Base-by-base conservation (phyloP, 371 early-diverging fungal species). In the Smittium culicis region DNA sequence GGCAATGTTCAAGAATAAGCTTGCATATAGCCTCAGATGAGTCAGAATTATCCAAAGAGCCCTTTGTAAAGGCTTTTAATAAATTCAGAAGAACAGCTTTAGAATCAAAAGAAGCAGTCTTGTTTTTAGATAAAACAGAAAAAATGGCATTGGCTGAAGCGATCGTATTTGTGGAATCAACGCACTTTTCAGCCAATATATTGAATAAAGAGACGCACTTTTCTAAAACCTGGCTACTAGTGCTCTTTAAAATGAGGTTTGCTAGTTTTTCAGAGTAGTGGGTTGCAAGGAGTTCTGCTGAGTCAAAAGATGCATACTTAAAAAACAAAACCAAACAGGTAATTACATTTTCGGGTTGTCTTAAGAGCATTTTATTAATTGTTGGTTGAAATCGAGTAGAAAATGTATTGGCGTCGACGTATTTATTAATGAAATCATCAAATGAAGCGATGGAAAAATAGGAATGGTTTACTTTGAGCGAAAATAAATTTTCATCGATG, bases 321-420 rank as follows among this genome's bases (percentile, higher is more conserved):
- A 72, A 64, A 65, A 75, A 64, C 70, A 71, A 72, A 30, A 67
- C 66, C 30, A 81, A 67, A 30, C 68, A 74, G 17, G 71, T 68
- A 60, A 92, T 81, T 20, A 86, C 87, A 66, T 88, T 77, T 70
- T 94, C 96, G 24, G 96, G 94, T 2, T 93, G 87, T 59, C 94
- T 83, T 66, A 95, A 81, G 71, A 92, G 80, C 73, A 90, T 82
- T 64, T 88, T 86, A 57, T 92, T 87, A 29, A 77, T 69, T 32
- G 79, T 67, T 54, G 72, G 60, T 17, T 61, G 55, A 63, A 77
- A 77, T 66, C 35, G 33, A 3, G 33, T 30, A 14, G 65, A 70
- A 45, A 76, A 74, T 14, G 69, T 70, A 2, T 24, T 32, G 17
- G 66, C 78, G 24, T 72, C 72, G 27, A 64, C 29, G 28, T 34